Evolutionary conservation across 768 basidiomycete species (phyloP).

Genomic region (Mrakia blollopis): DNA sequence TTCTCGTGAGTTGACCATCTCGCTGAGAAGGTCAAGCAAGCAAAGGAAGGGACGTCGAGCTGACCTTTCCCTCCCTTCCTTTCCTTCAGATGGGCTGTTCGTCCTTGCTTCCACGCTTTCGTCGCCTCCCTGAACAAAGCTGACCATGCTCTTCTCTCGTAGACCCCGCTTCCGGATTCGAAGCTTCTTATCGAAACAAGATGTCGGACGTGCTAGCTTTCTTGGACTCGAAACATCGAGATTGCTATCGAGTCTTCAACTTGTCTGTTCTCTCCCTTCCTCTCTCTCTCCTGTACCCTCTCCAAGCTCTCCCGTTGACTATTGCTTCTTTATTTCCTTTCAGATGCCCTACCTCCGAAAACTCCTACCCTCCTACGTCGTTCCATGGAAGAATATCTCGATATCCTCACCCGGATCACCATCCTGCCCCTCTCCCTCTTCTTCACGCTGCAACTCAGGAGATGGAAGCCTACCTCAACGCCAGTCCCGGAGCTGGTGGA

Average conservation of each 20-base stretch:
- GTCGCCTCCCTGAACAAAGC: background rate
- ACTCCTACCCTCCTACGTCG: conserved; percentile 63
- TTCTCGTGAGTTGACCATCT: conserved; percentile 12
- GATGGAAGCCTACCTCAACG: conserved; percentile 66
- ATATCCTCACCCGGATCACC: conserved; percentile 87
- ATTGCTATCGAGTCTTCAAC: conserved; percentile 84
- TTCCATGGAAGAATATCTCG: conserved; percentile 73
- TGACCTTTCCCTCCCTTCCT: conserved; percentile 55
- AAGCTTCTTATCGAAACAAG: conserved; percentile 72
- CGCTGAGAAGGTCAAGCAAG: conserved; percentile 13
- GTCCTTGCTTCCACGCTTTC: background rate
- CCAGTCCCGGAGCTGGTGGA: conserved; percentile 44
- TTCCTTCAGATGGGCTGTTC: conserved; percentile 52
- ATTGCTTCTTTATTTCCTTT: background rate
- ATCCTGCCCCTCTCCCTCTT: conserved; percentile 75
- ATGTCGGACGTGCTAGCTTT: conserved; percentile 70
- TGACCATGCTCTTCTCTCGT: background rate
- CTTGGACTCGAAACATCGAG: conserved; percentile 64
- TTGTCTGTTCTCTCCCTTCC: conserved; percentile 45
- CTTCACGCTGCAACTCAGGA: conserved; percentile 69
- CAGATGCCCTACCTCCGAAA: conserved; percentile 69
- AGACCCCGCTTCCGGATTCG: conserved; percentile 69
- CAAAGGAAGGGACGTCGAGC: conserved; percentile 43
- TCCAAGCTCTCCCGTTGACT: background rate
- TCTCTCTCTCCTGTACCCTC: background rate